Percentiles rank a stretch among this genome's conserved stretches.
phyloP scores from a whole-genome alignment of 1,284 basidiomycete species.

The Papiliotrema nemorosa region DNA sequence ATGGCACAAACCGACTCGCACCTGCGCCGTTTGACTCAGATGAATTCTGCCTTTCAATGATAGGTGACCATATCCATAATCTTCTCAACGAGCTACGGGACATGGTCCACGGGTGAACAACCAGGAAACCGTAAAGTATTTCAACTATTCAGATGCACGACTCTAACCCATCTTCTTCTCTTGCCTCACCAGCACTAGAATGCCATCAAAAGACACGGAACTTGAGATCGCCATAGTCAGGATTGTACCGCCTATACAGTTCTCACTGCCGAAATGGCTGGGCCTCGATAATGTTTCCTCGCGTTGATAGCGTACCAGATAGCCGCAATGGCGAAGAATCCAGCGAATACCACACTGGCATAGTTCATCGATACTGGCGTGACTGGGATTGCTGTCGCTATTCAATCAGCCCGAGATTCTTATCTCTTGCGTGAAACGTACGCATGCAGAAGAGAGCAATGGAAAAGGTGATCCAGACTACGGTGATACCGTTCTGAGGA shows the following conservation, averaged over 20 bases:
- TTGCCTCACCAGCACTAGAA: too few species aligned
- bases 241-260: background rate
- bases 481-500: slow-evolving; percentile 46
- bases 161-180: too few species aligned
- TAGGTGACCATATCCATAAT: too few species aligned
- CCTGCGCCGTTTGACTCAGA: too few species aligned
- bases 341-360: slow-evolving; percentile 45
- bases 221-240: too few species aligned
- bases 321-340: slow-evolving; percentile 42
- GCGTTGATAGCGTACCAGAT: slow-evolving; percentile 47
- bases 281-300: slow-evolving; percentile 35
- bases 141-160: too few species aligned
- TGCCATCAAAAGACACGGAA: too few species aligned
- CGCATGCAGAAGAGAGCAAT: slow-evolving; percentile 52
- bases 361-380: slow-evolving; percentile 51
- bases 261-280: slow-evolving; percentile 17
- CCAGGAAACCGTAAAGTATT: too few species aligned
- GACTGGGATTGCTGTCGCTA: slow-evolving; percentile 47
- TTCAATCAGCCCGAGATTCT: background rate
- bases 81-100: too few species aligned
- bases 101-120: too few species aligned
- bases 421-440: slow-evolving; percentile 11
- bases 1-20: too few species aligned
- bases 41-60: too few species aligned
- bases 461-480: slow-evolving; percentile 51